Conservation (phyloP, 2,329 filamentous ascomycete genomes). For the Cercospora zeae-maydis region DNA sequence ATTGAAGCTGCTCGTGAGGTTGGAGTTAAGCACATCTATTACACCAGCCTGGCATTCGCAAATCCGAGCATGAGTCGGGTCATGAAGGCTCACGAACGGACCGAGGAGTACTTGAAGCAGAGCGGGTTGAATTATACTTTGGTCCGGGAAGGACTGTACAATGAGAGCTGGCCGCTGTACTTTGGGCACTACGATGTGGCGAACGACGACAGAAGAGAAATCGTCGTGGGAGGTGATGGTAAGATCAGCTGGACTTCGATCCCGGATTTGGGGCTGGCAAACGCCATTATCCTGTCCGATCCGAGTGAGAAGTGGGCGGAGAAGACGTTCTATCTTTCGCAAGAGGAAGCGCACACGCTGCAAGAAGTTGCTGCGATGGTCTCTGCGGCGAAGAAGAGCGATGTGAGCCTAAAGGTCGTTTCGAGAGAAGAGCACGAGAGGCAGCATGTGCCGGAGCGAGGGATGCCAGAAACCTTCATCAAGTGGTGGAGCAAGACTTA, state of each 20-base stretch:
- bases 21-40: constrained; percentile 47
- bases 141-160: constrained; percentile 45
- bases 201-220: constrained; percentile 37
- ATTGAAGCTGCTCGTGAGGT: constrained; percentile 42
- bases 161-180: constrained; percentile 49
- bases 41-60: constrained; percentile 45
- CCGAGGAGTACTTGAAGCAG: constrained; percentile 40
- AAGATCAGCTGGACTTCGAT: constrained; percentile 46
- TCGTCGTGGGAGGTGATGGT: constrained; percentile 42
- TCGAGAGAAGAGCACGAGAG: constrained; percentile 41
- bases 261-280: constrained; percentile 43
- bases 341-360: constrained; percentile 27
- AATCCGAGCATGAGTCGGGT: constrained; percentile 43
- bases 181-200: constrained; percentile 43
- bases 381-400: constrained; percentile 19
- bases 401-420: constrained; percentile 39
- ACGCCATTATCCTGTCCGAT: constrained; percentile 39
- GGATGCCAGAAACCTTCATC: constrained; percentile 38
- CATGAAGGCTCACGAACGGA: constrained; percentile 48
- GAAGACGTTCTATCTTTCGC: constrained; percentile 41
- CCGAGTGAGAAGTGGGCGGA: constrained; percentile 34
- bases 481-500: constrained; percentile 49
- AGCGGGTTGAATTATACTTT: constrained; percentile 37
- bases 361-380: constrained; percentile 33
- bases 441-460: constrained; percentile 39